phyloP scores from a whole-genome alignment of 2,329 filamentous ascomycete genomes.

The Helotiales sp. region DNA sequence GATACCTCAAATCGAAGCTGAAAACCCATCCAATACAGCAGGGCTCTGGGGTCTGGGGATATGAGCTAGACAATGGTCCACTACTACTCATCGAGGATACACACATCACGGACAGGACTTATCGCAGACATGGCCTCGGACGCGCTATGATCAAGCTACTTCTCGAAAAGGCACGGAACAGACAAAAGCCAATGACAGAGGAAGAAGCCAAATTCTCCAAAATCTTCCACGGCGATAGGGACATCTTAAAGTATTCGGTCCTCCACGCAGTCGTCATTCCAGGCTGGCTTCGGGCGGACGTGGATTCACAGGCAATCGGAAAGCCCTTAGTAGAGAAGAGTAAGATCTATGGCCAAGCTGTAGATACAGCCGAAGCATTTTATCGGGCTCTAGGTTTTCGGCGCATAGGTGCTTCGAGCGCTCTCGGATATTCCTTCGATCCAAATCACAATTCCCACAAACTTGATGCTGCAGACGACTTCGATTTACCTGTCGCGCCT shows the following conservation, averaged over 20 bases:
- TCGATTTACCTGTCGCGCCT: slow-evolving; percentile 20
- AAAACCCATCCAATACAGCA: slow-evolving; percentile 31
- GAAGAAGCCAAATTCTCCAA: not conserved
- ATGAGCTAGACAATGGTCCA: slow-evolving; percentile 32
- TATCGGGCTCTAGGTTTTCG: slow-evolving; percentile 35
- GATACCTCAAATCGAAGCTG: slow-evolving; percentile 36
- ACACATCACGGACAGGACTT: slow-evolving; percentile 13
- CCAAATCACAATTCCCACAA: slow-evolving; percentile 28
- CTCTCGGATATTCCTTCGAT: slow-evolving; percentile 33
- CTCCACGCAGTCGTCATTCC: slow-evolving; percentile 13
- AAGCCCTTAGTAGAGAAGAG: slow-evolving; percentile 23
- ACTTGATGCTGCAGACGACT: slow-evolving; percentile 25
- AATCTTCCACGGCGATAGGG: not conserved
- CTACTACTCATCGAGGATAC: slow-evolving; percentile 30
- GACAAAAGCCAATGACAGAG: not conserved
- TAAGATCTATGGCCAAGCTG: slow-evolving; percentile 13
- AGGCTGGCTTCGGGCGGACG: slow-evolving; percentile 23
- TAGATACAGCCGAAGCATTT: slow-evolving; percentile 27
- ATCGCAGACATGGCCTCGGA: slow-evolving; percentile 36
- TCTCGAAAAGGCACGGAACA: slow-evolving; percentile 24
- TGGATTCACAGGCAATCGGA: slow-evolving; percentile 24
- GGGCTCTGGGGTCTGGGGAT: slow-evolving; percentile 33
- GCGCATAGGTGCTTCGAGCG: slow-evolving; percentile 35
- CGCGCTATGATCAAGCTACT: slow-evolving; percentile 33
- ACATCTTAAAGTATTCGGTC: not conserved